These are phyloP conservation scores for Amanita rubescens DNA, from an alignment of 768 basidiomycete species.

Conservation along the genomic window DNA sequence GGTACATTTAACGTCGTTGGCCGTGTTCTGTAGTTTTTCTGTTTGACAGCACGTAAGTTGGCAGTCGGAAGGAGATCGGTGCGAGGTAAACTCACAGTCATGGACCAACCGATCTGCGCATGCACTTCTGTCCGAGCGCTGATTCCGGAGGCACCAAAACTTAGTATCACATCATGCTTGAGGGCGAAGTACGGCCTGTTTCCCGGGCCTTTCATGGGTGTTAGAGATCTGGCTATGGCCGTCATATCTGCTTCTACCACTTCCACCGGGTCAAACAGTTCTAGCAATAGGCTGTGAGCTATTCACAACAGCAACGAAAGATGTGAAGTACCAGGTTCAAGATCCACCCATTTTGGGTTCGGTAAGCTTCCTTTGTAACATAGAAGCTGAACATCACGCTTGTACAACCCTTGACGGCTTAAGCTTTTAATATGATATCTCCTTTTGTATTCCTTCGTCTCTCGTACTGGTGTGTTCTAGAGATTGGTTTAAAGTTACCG, in stretches of 20 bases:
- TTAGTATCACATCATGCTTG: conserved; percentile 12
- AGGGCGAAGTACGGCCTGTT: conserved; percentile 11
- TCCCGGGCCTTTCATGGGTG: conserved; percentile 2
- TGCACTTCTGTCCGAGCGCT: conserved; percentile 15
- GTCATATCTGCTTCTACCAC: conserved; percentile 7
- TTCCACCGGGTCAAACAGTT: conserved; percentile 2
- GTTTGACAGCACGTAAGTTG: no score
- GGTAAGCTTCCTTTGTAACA: conserved; percentile 13
- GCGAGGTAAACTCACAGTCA: conserved; percentile 13
- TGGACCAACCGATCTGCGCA: conserved; percentile 12
- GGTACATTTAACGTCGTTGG: conserved; percentile 4
- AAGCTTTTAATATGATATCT: conserved; percentile 12
- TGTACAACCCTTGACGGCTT: conserved; percentile 9
- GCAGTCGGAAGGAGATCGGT: no score
- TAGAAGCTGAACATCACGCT: conserved; percentile 6
- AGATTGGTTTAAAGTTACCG: neutral
- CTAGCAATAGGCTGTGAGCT: neutral
- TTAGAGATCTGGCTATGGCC: conserved; percentile 1
- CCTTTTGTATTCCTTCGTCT: conserved; percentile 15
- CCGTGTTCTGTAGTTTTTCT: conserved; percentile 3
- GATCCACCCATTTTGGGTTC: conserved; percentile 4
- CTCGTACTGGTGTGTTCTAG: conserved; percentile 15
- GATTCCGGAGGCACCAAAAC: conserved; percentile 13
- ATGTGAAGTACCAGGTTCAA: conserved; percentile 3
- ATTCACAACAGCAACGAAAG: neutral